Conservation (phyloP, 371 early-diverging fungal genomes). For the Agmasoma carcini region DNA sequence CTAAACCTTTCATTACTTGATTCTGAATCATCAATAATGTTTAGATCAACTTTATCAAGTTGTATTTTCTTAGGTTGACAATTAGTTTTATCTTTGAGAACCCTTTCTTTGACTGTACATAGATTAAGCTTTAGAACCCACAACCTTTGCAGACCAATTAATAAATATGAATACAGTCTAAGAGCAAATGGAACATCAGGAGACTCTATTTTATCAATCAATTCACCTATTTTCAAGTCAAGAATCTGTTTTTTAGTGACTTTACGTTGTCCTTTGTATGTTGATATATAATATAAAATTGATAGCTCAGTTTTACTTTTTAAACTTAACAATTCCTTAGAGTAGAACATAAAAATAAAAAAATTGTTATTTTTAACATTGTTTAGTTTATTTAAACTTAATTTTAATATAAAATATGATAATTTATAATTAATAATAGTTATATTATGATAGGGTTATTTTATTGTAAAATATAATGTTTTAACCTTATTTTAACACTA, state of each 20-base stretch:
- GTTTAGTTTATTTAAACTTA: too few relatives aligned
- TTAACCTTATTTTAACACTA: background rate
- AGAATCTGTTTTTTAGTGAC: constrained; percentile 4
- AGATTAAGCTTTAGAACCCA: constrained; percentile 9
- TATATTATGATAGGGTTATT: background rate
- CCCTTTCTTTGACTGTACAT: background rate
- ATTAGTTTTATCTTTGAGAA: background rate
- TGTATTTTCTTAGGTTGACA: background rate
- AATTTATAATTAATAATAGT: background rate
- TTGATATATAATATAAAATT: constrained; percentile 15
- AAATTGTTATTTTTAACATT: too few relatives aligned
- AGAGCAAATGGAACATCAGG: constrained; percentile 8
- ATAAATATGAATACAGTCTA: constrained; percentile 13
- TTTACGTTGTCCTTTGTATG: background rate
- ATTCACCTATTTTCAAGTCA: background rate
- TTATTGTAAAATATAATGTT: constrained; percentile 4
- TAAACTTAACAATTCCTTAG: constrained; percentile 9
- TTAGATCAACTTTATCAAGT: too few relatives aligned
- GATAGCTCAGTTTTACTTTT: constrained; percentile 13
- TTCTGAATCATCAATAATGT: background rate
- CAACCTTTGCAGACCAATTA: constrained; percentile 6
- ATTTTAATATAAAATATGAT: background rate
- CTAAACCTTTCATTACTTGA: background rate
- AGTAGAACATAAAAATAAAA: constrained; percentile 17
- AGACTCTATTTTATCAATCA: background rate